Percentiles rank a stretch among this genome's conserved stretches.
These are phyloP conservation scores for Taxawa tesnikishii DNA, from an alignment of 2,329 filamentous ascomycete genomes.

Conservation along the genomic window DNA sequence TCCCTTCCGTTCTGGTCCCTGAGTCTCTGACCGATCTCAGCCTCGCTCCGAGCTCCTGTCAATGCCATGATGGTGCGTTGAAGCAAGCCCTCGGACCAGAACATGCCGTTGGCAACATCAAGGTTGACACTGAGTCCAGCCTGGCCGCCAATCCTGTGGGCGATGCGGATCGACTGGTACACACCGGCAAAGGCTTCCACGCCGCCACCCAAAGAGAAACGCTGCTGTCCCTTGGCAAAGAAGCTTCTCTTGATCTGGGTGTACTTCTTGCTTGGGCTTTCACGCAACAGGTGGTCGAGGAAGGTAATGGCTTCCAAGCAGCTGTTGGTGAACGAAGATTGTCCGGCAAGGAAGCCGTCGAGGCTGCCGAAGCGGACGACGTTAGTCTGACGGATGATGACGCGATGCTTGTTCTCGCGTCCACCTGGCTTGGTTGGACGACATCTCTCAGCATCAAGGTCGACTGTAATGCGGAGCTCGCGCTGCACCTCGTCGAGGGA, in stretches of 20 bases:
- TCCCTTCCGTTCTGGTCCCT: not conserved
- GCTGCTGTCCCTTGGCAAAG: slow-evolving; percentile 45
- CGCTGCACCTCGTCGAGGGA: slow-evolving; percentile 28
- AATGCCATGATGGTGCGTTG: slow-evolving; percentile 21
- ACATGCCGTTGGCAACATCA: slow-evolving; percentile 83
- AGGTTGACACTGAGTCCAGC: slow-evolving; percentile 62
- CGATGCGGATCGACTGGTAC: slow-evolving; percentile 73
- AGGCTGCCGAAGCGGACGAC: slow-evolving; percentile 53
- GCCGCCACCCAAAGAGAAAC: slow-evolving; percentile 45
- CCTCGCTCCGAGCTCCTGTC: slow-evolving; percentile 14
- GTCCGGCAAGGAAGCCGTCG: slow-evolving; percentile 50
- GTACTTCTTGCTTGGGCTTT: slow-evolving; percentile 58
- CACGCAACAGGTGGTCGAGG: slow-evolving; percentile 76
- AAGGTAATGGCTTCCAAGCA: slow-evolving; percentile 80
- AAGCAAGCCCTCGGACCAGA: slow-evolving; percentile 50
- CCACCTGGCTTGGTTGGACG: slow-evolving; percentile 14
- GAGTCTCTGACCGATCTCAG: slow-evolving; percentile 11
- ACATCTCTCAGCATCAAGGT: slow-evolving; percentile 58
- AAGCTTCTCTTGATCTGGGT: slow-evolving; percentile 71
- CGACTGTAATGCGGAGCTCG: slow-evolving; percentile 41
- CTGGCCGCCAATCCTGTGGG: slow-evolving; percentile 45
- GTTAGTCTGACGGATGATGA: slow-evolving; percentile 55
- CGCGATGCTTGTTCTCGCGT: slow-evolving; percentile 39
- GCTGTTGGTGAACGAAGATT: slow-evolving; percentile 48
- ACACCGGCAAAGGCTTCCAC: slow-evolving; percentile 79